Base-by-base conservation (phyloP, 2,329 filamentous ascomycete genomes). In the Biscogniauxia sp. region DNA sequence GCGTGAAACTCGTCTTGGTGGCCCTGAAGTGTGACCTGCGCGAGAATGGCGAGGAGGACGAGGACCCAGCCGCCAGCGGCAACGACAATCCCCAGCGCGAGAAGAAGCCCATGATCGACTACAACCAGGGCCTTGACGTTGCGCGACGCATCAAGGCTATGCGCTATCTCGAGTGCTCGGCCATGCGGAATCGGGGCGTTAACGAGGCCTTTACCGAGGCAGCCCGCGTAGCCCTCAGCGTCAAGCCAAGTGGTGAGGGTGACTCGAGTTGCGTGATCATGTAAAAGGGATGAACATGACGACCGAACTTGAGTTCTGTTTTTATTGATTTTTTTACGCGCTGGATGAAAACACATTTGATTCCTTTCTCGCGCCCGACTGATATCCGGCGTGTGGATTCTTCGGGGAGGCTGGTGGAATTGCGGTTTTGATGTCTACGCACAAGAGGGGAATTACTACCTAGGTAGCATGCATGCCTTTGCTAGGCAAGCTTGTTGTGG, bases 151-250 rank as follows among this genome's bases (percentile, higher is more conserved):
- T 98, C 78, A 91, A 93, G 69, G 95, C 95, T 6, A 84, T 97
- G 73, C 88, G 96, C 73, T 99, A 99, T 76, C 86, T 99, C 59
- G 95, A 99, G 82, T 99, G 95, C 82, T 98, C 95, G 45, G 95
- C 95, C 60, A 98, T 98, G 88, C 90, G 93, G 79, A 99, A 99
- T 78, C 87, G 95, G 55, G 95, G 95, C 63, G 96, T 99, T 73
- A 97, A 98, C 77, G 95, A 99, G 78, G 95, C 95, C 51, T 99
- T 99, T 73, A 98, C 95, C 50, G 95, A 99, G 80, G 95, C 95
- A 50, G 94, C 95, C 23, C 90, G 96, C 71, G 95, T 99, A 41
- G 95, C 95, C 15, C 82, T 99, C 59, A 87, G 86, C 67, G 86
- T 89, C 60, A 88, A 84, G 78, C 84, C 86, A 69, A 85, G 85